Evolutionary conservation across 768 basidiomycete genomes (phyloP), one percentile per base, ranked within the genome.

Genomic region (Boletus reticulatus): DNA sequence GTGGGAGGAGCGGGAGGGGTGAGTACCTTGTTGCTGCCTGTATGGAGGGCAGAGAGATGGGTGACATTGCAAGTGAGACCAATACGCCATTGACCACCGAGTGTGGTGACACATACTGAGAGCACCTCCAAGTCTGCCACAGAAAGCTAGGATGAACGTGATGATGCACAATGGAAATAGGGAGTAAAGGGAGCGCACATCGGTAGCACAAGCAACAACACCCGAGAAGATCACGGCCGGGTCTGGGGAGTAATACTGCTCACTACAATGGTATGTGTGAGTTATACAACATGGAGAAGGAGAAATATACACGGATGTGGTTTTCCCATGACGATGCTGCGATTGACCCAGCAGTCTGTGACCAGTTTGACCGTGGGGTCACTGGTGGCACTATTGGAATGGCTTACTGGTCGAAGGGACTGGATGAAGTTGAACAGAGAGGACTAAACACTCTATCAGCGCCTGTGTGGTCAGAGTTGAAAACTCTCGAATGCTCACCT

Each of bases 1-100:
- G 31, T 24, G 6, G 20, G 31, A 1, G 42, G 19, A 19, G 10
- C 0, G 6, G 13, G 20, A 34, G n/a, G 24, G 4, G 8, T 12
- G 14, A 17, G 12, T 48, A 66, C 66, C 66, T 84, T 85, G 29
- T 75, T 68, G 6, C 83, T 83, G 3, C 75, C 75, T 0, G 66
- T 48, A 50, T 75, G 72, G 34, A 87, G 71, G 31, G 84, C 83
- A 62, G 95, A 89, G 48, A 96, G 80, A 67, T 96, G 94, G 0
- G 94, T 95, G 20, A 93, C 88, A 54, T 96, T 94, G 54, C 81
- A 79, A 0, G 92, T 94, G 47, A 95, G 80, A 10, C 83, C 84
- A 0, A 73, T 72, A 24, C 90, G 81, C 84, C 85, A 92, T 69
- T 91, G 87, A 0, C 94, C 94, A 4, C 94, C 94, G 4, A 91